Base-by-base conservation (phyloP, 495 filamentous ascomycete species). In the Aspergillus indologenus region DNA sequence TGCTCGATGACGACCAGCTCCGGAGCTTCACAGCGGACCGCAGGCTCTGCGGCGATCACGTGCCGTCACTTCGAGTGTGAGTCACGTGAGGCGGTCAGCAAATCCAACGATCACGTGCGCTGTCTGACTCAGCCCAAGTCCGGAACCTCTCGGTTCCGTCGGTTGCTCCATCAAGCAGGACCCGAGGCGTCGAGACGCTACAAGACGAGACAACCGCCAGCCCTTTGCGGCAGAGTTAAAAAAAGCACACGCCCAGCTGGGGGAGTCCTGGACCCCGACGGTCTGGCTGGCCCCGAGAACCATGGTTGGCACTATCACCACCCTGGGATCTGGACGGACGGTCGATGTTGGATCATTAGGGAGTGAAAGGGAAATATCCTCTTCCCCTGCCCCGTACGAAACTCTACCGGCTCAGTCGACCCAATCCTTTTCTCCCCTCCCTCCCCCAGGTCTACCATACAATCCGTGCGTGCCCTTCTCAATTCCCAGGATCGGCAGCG, bases 1-100 rank as follows among this genome's bases (percentile, higher is more conserved):
- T 52, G 60, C 43, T 42, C 31, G 50, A 52, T 34, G 21, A 52
- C 42, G 21, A 45, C 40, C 47, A 58, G 61, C 61, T 62, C 57
- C 65, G 62, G 57, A 75, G 73, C 73, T 75, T 64, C 56, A 45
- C 60, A 51, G 23, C 47, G 29, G 61, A 60, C 64, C 70, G 70
- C 71, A 72, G 67, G 67, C 63, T 70, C 68, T 74, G 55, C 44
- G 53, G 31, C 47, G 0, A 14, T 50, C 65, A 65, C 66, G 43
- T 69, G 62, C 61, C 47, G 21, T 56, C 62, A 65, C 44, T 49
- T n/a, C 61, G 63, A 67, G 49, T n/a, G 45, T 55, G 57, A 54
- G 47, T 64, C 61, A 61, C 50, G 29, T 22, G 50, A 21, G 2
- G 24, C 24, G 15, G 3, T 45, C 14, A 42, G n/a, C 21, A 45